phyloP scores from a whole-genome alignment of 345 rosid genomes.

The Euclidium syriacum region DNA sequence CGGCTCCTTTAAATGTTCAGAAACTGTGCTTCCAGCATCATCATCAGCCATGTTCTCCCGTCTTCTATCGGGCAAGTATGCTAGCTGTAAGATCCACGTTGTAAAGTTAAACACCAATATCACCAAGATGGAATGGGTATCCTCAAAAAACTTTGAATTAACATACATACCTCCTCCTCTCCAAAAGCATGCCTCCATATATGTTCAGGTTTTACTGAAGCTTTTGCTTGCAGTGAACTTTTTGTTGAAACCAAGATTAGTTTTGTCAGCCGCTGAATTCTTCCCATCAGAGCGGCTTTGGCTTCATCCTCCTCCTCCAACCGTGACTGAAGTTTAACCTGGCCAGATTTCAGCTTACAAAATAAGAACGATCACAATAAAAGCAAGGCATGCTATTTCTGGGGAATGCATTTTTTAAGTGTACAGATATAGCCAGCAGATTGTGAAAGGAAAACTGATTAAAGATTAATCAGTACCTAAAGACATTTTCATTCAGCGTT shows the following conservation, averaged over 20 bases:
- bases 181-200: slow-evolving; percentile 67
- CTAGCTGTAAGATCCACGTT: slow-evolving; percentile 24
- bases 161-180: slow-evolving; percentile 65
- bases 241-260: slow-evolving; percentile 97
- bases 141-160: background rate
- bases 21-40: slow-evolving; percentile 53
- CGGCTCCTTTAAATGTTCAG: slow-evolving; percentile 52
- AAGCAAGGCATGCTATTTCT: background rate
- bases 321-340: slow-evolving; percentile 95
- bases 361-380: slow-evolving; percentile 2
- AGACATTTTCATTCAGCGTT: background rate
- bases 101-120: slow-evolving; percentile 16
- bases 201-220: slow-evolving; percentile 59
- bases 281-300: slow-evolving; percentile 98
- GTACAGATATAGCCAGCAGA: slow-evolving; percentile 8
- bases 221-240: slow-evolving; percentile 60
- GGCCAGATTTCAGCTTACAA: slow-evolving; percentile 75
- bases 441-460: background rate
- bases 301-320: slow-evolving; percentile 99
- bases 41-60: slow-evolving; percentile 52
- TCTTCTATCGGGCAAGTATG: slow-evolving; percentile 63
- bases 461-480: background rate
- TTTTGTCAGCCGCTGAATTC: slow-evolving; percentile 94
- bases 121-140: slow-evolving; percentile 1
- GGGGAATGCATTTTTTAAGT: slow-evolving; percentile 1